phyloP scores from a whole-genome alignment of 31 red algal species.

The Asparagopsis taxiformis region DNA sequence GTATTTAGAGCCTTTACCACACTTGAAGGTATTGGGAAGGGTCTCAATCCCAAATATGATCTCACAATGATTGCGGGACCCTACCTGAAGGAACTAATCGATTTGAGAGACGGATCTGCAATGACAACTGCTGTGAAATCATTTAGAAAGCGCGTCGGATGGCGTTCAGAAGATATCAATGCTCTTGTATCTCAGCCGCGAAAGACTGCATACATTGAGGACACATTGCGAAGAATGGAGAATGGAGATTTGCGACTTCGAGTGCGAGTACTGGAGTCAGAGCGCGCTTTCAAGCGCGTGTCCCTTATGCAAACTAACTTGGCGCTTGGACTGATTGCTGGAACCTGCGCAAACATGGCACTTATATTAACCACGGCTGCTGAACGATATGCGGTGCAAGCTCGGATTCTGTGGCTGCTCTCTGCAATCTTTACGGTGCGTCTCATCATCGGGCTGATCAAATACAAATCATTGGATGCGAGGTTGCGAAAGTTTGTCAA shows the following conservation, averaged over 20 bases:
- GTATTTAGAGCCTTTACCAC: slow-evolving; percentile 88
- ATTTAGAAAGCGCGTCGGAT: slow-evolving; percentile 62
- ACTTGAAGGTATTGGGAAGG: slow-evolving; percentile 85
- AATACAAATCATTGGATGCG: slow-evolving; percentile 50
- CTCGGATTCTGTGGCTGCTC: slow-evolving; percentile 55
- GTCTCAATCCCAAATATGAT: slow-evolving; percentile 74
- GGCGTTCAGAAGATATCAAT: slow-evolving; percentile 58
- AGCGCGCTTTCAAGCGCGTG: slow-evolving; percentile 69
- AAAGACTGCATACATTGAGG: slow-evolving; percentile 79
- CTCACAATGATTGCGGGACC: slow-evolving; percentile 78
- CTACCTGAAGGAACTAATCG: slow-evolving; percentile 85
- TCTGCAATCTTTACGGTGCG: slow-evolving; percentile 34
- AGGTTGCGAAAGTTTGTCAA: slow-evolving; percentile 41
- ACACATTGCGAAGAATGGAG: slow-evolving; percentile 76
- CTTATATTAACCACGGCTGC: slow-evolving; percentile 44
- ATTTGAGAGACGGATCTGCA: slow-evolving; percentile 82
- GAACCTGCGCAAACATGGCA: slow-evolving; percentile 61
- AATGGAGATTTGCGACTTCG: slow-evolving; percentile 71
- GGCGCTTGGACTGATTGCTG: slow-evolving; percentile 52
- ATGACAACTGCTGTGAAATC: slow-evolving; percentile 53
- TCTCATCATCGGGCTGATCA: slow-evolving; percentile 47
- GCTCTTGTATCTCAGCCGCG: slow-evolving; percentile 69
- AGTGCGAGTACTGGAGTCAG: slow-evolving; percentile 76
- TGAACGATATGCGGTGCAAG: slow-evolving; percentile 60
- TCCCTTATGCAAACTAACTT: slow-evolving; percentile 64